Evolutionary conservation across 2,329 filamentous ascomycete genomes (phyloP), one percentile per base, ranked within the genome.

Genomic region (Aspergillus aculeatinus): DNA sequence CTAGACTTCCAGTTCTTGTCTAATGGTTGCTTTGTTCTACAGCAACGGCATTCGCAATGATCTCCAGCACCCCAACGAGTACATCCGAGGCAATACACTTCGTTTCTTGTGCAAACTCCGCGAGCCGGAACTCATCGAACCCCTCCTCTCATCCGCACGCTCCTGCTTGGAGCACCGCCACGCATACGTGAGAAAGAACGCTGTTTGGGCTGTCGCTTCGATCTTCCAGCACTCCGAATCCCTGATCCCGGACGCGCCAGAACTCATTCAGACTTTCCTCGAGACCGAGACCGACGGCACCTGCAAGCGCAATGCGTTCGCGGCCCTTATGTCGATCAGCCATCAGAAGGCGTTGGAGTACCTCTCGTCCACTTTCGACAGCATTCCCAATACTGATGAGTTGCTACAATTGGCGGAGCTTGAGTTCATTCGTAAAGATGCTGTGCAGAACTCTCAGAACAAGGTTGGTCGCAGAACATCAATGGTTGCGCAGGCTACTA

Each of bases 1-100:
- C 35, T 42, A 42, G 4, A 5, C 33, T 63, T 51, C 57, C 44
- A 23, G 4, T 27, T 58, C 23, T 16, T 23, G 19, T 49, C 47
- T 72, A 62, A 72, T 63, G 50, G 3, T 25, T 16, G 39, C n/a
- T 48, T 33, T 55, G 9, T 23, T 39, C 6, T 50, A 56, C 70
- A 97, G 94, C 79, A 99, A 99, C 79, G 95, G 95, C 67, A 98
- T 99, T 73, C 89, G 94, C 73, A 96, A 98, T 77, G 95, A 99
- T 74, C 83, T 99, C 62, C 94, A 98, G 76, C 94, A 97, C 71
- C 88, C 95, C 59, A 98, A 99, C 82, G 95, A 99, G 83, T 99
- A 96, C 79, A 93, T 99, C 67, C 88, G 95, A 67, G 95, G 95
- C 74, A 97, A 97, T 76, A 99, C 95, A n/a, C 83, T 99, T 63